phyloP scores from a whole-genome alignment of 805 yeast species.

The Trichomonascus vanleenenianus region DNA sequence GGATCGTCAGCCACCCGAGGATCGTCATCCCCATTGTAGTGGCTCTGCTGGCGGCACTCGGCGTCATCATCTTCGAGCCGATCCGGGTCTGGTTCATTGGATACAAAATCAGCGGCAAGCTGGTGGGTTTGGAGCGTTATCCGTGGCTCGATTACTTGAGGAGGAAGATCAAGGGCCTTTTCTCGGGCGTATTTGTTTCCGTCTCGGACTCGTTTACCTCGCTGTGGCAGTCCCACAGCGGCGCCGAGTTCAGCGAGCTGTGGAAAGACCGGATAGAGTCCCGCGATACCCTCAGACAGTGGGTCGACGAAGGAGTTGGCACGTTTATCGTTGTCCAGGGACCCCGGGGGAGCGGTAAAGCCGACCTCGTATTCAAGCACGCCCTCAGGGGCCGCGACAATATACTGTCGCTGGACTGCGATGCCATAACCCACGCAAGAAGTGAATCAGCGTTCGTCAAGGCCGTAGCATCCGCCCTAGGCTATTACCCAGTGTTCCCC shows the following conservation, averaged over 20 bases:
- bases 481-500: slow-evolving; percentile 90
- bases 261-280: slow-evolving; percentile 70
- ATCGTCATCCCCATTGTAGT: slow-evolving; percentile 73
- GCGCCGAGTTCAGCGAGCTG: slow-evolving; percentile 25
- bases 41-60: slow-evolving; percentile 71
- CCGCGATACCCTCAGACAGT: slow-evolving; percentile 59
- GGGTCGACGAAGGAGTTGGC: slow-evolving; percentile 84
- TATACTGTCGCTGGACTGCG: slow-evolving; percentile 72
- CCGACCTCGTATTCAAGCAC: slow-evolving; percentile 63
- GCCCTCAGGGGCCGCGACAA: slow-evolving; percentile 54
- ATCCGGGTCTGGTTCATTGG: slow-evolving; percentile 74
- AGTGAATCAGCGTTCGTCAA: slow-evolving; percentile 63
- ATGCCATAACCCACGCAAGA: slow-evolving; percentile 60
- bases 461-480: slow-evolving; percentile 65
- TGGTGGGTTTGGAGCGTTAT: slow-evolving; percentile 7
- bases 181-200: not conserved
- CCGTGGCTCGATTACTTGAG: slow-evolving; percentile 2
- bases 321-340: slow-evolving; percentile 88
- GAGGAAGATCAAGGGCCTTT: not conserved
- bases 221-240: not conserved
- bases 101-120: slow-evolving; percentile 44
- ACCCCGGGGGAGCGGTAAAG: slow-evolving; percentile 93
- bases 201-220: not conserved
- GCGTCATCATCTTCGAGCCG: slow-evolving; percentile 88
- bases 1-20: slow-evolving; percentile 68